Evolutionary conservation across 352 stramenopile species (phyloP).

Genomic region (Phytophthora fragariaefolia): DNA sequence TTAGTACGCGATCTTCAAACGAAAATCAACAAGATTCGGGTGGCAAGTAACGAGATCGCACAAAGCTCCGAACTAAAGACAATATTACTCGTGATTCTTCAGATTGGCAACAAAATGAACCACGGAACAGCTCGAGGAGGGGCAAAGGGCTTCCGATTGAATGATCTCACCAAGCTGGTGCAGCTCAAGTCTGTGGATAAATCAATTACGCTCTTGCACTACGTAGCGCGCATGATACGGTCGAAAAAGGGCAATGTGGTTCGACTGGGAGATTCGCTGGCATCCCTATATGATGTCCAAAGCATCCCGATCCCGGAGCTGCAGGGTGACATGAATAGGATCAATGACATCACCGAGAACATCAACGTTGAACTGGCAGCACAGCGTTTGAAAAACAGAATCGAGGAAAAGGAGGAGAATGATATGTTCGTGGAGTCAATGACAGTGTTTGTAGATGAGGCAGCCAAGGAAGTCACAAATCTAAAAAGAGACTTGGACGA

Average conservation of each 20-base stretch:
- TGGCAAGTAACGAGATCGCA: conserved; percentile 63
- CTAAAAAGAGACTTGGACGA: conserved; percentile 62
- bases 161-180: conserved; percentile 69
- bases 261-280: conserved; percentile 63
- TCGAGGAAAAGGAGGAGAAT: conserved; percentile 67
- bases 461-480: conserved; percentile 29
- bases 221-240: conserved; percentile 72
- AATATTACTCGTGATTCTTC: conserved; percentile 72
- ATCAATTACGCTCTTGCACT: conserved; percentile 74
- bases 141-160: conserved; percentile 76
- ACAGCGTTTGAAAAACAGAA: conserved; percentile 77
- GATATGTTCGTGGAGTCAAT: conserved; percentile 76
- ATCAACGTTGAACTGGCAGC: conserved; percentile 70
- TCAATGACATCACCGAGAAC: conserved; percentile 67
- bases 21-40: conserved; percentile 68
- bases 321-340: conserved; percentile 70
- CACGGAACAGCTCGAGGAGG: conserved; percentile 65
- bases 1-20: conserved; percentile 68
- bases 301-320: conserved; percentile 80
- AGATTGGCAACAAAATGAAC: conserved; percentile 91
- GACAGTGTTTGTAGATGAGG: conserved; percentile 62
- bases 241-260: conserved; percentile 73
- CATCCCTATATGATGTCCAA: conserved; percentile 77
- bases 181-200: conserved; percentile 76
- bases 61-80: conserved; percentile 75